Percentiles rank a stretch among this genome's conserved stretches.
Evolutionary conservation across 257 asterid genomes (phyloP).

Genomic region (Nicotiana knightiana): DNA sequence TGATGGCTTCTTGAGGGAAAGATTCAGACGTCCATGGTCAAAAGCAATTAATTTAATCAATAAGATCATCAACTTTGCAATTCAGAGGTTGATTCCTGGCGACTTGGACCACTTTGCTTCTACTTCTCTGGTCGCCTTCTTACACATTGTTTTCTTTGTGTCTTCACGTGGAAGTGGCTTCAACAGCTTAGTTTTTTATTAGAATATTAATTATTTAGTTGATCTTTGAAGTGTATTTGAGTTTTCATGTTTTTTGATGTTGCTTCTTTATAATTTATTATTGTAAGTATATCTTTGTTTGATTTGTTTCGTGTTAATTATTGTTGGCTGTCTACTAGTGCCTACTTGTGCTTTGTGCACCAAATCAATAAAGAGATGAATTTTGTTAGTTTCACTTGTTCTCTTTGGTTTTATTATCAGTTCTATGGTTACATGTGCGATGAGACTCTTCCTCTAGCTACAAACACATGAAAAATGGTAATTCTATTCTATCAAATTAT

Average conservation of each 20-base stretch:
- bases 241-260: background rate
- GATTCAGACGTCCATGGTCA: background rate
- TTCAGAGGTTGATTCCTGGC: constrained; percentile 9
- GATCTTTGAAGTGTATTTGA: background rate
- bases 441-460: background rate
- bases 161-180: constrained; percentile 23
- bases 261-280: constrained; percentile 6
- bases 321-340: constrained; percentile 12
- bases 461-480: background rate
- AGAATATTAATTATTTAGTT: constrained; percentile 13
- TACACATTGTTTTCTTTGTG: constrained; percentile 18
- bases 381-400: background rate
- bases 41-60: constrained; percentile 19
- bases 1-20: constrained; percentile 18
- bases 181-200: constrained; percentile 6
- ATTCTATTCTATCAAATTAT: background rate
- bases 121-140: constrained; percentile 14
- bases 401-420: background rate
- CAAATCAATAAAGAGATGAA: constrained; percentile 4
- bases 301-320: constrained; percentile 25
- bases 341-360: constrained; percentile 3
- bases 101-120: constrained; percentile 33
- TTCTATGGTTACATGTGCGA: background rate
- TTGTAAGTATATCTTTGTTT: constrained; percentile 26
- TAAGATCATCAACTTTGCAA: constrained; percentile 28